Percentiles rank a stretch among this genome's conserved stretches.
Evolutionary conservation across 257 asterid genomes (phyloP).

Genomic region (Dorcoceras hygrometricum): DNA sequence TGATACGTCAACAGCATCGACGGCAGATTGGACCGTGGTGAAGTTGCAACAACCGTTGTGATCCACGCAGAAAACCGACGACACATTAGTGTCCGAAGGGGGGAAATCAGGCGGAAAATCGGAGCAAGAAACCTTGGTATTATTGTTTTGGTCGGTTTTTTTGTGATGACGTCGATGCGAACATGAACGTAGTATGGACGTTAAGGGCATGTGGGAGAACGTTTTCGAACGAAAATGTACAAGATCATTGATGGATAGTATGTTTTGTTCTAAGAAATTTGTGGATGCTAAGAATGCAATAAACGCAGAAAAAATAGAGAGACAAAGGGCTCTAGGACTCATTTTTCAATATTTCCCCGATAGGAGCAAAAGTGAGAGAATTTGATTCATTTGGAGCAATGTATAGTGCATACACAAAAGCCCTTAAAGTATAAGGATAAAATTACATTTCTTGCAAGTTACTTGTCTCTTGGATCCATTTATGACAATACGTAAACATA

Average conservation of each 20-base stretch:
- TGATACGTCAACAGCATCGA: conserved; percentile 59
- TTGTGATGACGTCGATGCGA: conserved; percentile 27
- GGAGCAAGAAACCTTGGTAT: conserved; percentile 47
- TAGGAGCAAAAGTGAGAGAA: conserved; percentile 1
- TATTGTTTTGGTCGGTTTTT: conserved; percentile 26
- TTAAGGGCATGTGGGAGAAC: conserved; percentile 18
- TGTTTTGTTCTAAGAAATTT: conserved; percentile 22
- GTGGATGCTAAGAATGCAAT: conserved; percentile 52
- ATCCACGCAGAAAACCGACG: conserved; percentile 69
- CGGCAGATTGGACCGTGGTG: conserved; percentile 82
- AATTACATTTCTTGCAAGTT: conserved; percentile 65
- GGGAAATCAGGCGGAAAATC: conserved; percentile 64
- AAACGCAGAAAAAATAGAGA: conserved; percentile 45
- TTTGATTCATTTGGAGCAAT: not conserved
- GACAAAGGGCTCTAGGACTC: conserved; percentile 37
- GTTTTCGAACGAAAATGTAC: conserved; percentile 23
- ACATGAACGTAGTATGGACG: not conserved
- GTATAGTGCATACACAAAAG: conserved; percentile 24
- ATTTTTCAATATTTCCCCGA: conserved; percentile 23
- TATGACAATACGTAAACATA: conserved; percentile 30
- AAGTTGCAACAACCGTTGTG: conserved; percentile 89
- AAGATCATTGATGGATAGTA: conserved; percentile 15
- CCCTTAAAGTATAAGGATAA: conserved; percentile 52
- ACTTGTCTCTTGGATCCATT: conserved; percentile 42
- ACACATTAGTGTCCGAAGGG: conserved; percentile 57